Evolutionary conservation across 306 rosid species (phyloP).

Genomic region (Cicer cuneatum): DNA sequence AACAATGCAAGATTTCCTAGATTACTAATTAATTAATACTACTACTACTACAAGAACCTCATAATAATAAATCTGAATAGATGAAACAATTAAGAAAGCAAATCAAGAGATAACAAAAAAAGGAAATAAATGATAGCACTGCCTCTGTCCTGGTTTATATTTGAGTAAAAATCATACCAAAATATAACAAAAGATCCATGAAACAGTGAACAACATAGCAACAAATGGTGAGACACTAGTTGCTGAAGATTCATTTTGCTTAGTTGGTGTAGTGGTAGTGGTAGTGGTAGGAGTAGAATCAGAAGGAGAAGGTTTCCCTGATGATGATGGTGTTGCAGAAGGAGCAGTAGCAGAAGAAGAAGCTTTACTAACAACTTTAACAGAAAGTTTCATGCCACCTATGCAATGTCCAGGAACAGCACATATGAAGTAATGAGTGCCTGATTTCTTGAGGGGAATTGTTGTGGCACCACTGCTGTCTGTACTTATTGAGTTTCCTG

Average conservation of each 20-base stretch:
- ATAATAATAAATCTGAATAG: slow-evolving; percentile 14
- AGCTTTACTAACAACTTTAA: slow-evolving; percentile 31
- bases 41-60: slow-evolving; percentile 12
- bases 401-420: slow-evolving; percentile 64
- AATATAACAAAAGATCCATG: slow-evolving; percentile 45
- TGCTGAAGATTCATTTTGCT: slow-evolving; percentile 50
- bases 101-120: not conserved
- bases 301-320: slow-evolving; percentile 47
- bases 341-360: slow-evolving; percentile 23
- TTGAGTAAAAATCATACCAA: slow-evolving; percentile 22
- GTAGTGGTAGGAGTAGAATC: slow-evolving; percentile 50
- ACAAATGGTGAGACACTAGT: slow-evolving; percentile 42
- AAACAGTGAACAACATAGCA: slow-evolving; percentile 40
- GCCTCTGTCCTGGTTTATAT: slow-evolving; percentile 79
- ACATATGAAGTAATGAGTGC: slow-evolving; percentile 83
- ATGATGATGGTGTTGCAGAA: not conserved
- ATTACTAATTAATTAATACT: not conserved
- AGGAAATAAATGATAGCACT: slow-evolving; percentile 58
- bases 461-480: slow-evolving; percentile 80
- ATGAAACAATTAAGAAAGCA: slow-evolving; percentile 16
- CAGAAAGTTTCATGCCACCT: slow-evolving; percentile 89
- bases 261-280: slow-evolving; percentile 44
- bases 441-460: slow-evolving; percentile 68
- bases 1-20: slow-evolving; percentile 18
- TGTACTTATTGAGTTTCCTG: slow-evolving; percentile 64